Evolutionary conservation across 805 yeast genomes (phyloP).

Genomic region (Saturnispora zaruensis): DNA sequence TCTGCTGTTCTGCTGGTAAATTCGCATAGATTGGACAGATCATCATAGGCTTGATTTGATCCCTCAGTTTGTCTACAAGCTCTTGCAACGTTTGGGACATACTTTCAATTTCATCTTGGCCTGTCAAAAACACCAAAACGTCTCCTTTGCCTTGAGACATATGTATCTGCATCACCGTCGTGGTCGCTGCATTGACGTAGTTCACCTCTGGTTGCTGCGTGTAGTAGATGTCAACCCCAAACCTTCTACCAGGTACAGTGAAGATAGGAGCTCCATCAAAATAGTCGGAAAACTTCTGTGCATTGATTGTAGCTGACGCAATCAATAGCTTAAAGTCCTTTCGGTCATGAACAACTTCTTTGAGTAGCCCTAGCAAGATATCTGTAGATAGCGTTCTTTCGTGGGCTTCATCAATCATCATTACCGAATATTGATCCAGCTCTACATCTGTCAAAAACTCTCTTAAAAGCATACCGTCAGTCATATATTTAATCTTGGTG

Average conservation of each 20-base stretch:
- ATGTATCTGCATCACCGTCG: conserved; percentile 84
- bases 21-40: conserved; percentile 89
- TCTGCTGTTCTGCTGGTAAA: conserved; percentile 77
- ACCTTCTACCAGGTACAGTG: conserved; percentile 87
- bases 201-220: conserved; percentile 85
- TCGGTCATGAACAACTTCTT: conserved; percentile 54
- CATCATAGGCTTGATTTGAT: conserved; percentile 46
- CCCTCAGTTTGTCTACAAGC: conserved; percentile 54
- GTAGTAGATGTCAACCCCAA: conserved; percentile 80
- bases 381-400: conserved; percentile 94
- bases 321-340: conserved; percentile 68
- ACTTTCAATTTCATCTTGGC: conserved; percentile 91
- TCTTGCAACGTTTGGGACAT: conserved; percentile 64
- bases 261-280: conserved; percentile 81
- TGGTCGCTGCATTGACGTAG: conserved; percentile 80
- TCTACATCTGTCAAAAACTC: conserved; percentile 77
- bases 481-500: conserved; percentile 79
- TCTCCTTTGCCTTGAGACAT: conserved; percentile 68
- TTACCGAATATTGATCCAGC: conserved; percentile 58
- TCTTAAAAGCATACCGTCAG: conserved; percentile 90
- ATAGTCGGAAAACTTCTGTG: conserved; percentile 73
- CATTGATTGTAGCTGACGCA: conserved; percentile 93
- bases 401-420: conserved; percentile 96
- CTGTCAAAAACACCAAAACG: conserved; percentile 83
- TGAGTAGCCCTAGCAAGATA: conserved; percentile 65